phyloP scores from a whole-genome alignment of 495 filamentous ascomycete genomes.

The Talaromyces nanjingensis region DNA sequence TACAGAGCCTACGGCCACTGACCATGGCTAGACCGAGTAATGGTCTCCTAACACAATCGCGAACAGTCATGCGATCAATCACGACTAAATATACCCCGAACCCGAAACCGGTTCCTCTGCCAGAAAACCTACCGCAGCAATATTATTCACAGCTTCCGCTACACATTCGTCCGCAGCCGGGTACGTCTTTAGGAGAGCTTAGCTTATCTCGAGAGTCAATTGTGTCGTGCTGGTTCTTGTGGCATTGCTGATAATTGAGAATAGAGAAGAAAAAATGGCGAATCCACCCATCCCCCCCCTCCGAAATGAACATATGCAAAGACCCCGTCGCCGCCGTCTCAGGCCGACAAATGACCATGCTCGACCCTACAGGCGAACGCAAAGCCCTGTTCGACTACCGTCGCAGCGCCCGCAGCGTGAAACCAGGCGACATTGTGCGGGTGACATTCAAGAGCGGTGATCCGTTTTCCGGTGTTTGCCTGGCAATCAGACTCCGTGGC shows the following conservation, averaged over 20 bases:
- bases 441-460: slow-evolving; percentile 77
- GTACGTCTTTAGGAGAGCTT: slow-evolving; percentile 14
- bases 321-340: slow-evolving; percentile 59
- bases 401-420: slow-evolving; percentile 63
- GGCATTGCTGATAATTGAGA: background rate
- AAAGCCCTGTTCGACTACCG: slow-evolving; percentile 70
- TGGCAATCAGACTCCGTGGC: slow-evolving; percentile 77
- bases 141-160: slow-evolving; percentile 37
- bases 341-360: slow-evolving; percentile 55
- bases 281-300: slow-evolving; percentile 46
- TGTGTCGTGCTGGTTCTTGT: too few species aligned
- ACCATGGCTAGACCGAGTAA: slow-evolving; percentile 52
- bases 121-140: slow-evolving; percentile 30
- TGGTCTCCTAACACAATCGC: background rate
- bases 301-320: slow-evolving; percentile 35
- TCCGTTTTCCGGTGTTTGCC: slow-evolving; percentile 79
- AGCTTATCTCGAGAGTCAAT: background rate
- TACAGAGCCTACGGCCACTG: slow-evolving; percentile 55
- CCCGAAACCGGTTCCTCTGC: slow-evolving; percentile 31
- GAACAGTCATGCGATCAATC: slow-evolving; percentile 12
- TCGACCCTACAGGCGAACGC: slow-evolving; percentile 80
- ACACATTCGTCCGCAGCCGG: slow-evolving; percentile 27
- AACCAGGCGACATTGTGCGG: slow-evolving; percentile 83
- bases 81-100: slow-evolving; percentile 33
- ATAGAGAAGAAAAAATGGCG: slow-evolving; percentile 3